Evolutionary conservation across 768 basidiomycete genomes (phyloP), one percentile per base, ranked within the genome.

Genomic region (Saitozyma sp.): DNA sequence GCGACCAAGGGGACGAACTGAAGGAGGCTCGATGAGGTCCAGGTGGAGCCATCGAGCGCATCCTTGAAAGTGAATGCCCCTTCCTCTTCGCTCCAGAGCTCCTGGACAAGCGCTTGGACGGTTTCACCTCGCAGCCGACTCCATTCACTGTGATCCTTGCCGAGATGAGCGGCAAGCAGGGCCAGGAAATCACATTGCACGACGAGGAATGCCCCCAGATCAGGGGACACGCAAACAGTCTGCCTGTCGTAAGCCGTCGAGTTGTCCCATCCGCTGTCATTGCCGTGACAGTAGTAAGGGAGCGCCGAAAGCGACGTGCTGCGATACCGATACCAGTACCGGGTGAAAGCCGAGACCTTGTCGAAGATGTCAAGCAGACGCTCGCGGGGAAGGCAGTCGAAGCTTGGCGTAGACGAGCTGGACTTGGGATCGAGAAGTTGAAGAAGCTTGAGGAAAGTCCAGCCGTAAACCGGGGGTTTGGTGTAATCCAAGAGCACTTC

Each of bases 231-330:
- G 9, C 9, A 10, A 37, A 41, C 39, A 9, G 29, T 38, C 19
- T 55, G 29, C 16, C 39, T 13, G 38, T 55, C 54, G 54, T 20
- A 55, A 37, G 17, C 17, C 2, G 54, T 55, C 40, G 54, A n/a
- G 38, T 55, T 55, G 54, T 55, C 54, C 54, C 54, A 55, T 41
- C 54, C 54, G 39, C 29, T 38, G 39, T 55, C 54, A 9, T 55
- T 55, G 54, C 54, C 54, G 19, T 55, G 54, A 14, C 13, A 37
- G 9, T 55, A 55, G 54, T 55, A 55, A 14, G 29, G 19, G 14
- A 55, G 54, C 39, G 9, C 16, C 9, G 54, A 55, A 37, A 9
- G 9, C 4, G 9, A 14, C 19, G 39, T 41, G 17, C 39, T 37
- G 9, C 54, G 54, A 14, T 41, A 3, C 2, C 9, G 17, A 14